A percentile compares a stretch with the other conserved stretches of the same genome.
These are phyloP conservation scores for Hypomyces perniciosus DNA, from an alignment of 2,329 filamentous ascomycete genomes.

Conservation along the genomic window DNA sequence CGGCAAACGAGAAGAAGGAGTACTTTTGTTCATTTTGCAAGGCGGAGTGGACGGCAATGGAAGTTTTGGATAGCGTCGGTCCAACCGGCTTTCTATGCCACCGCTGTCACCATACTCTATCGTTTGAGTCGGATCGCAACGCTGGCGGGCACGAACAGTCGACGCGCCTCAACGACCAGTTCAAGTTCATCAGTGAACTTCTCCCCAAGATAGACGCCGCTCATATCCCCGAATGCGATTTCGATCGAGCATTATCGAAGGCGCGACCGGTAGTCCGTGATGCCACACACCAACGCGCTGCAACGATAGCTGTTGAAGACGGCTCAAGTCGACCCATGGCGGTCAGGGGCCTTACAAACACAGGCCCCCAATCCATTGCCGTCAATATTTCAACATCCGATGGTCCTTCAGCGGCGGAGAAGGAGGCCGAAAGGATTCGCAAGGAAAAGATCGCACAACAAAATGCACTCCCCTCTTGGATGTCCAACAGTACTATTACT, in stretches of 20 bases:
- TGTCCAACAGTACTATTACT: constrained; percentile 63
- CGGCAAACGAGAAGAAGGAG: constrained; percentile 83
- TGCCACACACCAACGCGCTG: constrained; percentile 58
- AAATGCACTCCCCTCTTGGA: constrained; percentile 67
- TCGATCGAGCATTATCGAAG: constrained; percentile 60
- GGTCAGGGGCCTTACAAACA: constrained; percentile 62
- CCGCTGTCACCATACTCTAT: constrained; percentile 61
- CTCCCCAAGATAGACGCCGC: constrained; percentile 72
- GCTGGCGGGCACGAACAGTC: constrained; percentile 67
- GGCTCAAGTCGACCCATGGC: constrained; percentile 54
- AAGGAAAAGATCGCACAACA: constrained; percentile 61
- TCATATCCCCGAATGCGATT: constrained; percentile 67
- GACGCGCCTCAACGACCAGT: constrained; percentile 69
- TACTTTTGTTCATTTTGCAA: constrained; percentile 78
- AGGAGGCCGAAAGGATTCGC: constrained; percentile 56
- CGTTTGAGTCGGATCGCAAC: constrained; percentile 60
- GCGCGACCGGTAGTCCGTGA: constrained; percentile 61
- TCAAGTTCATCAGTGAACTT: constrained; percentile 70
- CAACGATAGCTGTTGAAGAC: constrained; percentile 52
- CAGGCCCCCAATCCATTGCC: constrained; percentile 61
- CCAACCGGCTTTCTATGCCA: constrained; percentile 74
- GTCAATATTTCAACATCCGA: constrained; percentile 63
- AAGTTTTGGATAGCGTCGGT: constrained; percentile 74
- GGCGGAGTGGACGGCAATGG: constrained; percentile 81
- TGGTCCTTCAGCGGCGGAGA: constrained; percentile 61